phyloP scores from a whole-genome alignment of 23 red algal species.

The Chondrus crispus region DNA sequence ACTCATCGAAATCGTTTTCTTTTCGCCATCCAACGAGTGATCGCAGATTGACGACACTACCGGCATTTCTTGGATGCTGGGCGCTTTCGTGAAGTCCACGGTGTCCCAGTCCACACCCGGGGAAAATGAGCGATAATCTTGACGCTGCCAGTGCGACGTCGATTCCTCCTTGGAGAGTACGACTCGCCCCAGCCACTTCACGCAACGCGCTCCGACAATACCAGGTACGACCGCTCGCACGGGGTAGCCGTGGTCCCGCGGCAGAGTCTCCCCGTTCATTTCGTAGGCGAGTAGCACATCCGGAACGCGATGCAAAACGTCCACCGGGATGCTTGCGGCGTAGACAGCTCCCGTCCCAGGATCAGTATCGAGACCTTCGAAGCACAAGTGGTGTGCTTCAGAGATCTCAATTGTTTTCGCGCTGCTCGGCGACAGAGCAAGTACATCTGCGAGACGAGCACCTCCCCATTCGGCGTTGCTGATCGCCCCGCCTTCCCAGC shows the following conservation, averaged over 20 bases:
- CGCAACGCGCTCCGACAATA: slow-evolving; percentile 85
- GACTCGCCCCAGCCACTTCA: slow-evolving; percentile 90
- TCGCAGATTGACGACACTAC: slow-evolving; percentile 72
- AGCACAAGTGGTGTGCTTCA: slow-evolving; percentile 37
- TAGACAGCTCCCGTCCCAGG: slow-evolving; percentile 34
- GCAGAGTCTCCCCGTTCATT: slow-evolving; percentile 87
- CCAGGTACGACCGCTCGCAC: slow-evolving; percentile 89
- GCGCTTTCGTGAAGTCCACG: slow-evolving; percentile 59
- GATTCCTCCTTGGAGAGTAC: slow-evolving; percentile 40
- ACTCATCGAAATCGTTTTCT: not conserved
- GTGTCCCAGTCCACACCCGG: slow-evolving; percentile 23
- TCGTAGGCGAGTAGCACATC: slow-evolving; percentile 87
- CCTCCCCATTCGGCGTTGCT: slow-evolving; percentile 90
- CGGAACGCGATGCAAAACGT: not conserved
- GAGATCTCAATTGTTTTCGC: not conserved
- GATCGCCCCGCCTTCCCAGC: slow-evolving; percentile 75
- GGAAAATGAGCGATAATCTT: slow-evolving; percentile 80
- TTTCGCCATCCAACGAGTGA: not conserved
- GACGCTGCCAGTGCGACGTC: slow-evolving; percentile 68
- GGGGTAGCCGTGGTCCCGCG: slow-evolving; percentile 86
- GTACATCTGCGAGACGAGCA: slow-evolving; percentile 67
- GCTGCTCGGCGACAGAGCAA: slow-evolving; percentile 12
- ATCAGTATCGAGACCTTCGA: slow-evolving; percentile 81
- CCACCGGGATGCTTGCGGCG: slow-evolving; percentile 74
- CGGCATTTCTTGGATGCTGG: slow-evolving; percentile 84